Conservation (phyloP, 1,139 yeast species). For the Scheffersomyces stambukii region DNA sequence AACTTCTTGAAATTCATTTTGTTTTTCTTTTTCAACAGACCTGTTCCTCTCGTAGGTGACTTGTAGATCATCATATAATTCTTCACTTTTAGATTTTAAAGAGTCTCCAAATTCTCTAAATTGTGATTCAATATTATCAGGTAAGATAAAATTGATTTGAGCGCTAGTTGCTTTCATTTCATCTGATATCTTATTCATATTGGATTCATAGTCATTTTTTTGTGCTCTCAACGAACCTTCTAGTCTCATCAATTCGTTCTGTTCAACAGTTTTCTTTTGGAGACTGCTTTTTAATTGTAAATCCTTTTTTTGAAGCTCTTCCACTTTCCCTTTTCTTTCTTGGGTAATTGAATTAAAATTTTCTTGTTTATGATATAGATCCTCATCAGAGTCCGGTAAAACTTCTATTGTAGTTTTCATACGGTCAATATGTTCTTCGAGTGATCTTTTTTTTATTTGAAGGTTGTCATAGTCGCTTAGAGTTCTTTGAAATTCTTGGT, state of each 20-base stretch:
- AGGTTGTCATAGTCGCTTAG: conserved; percentile 61
- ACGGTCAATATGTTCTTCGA: conserved; percentile 48
- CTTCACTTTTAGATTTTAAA: conserved; percentile 1
- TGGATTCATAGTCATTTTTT: conserved; percentile 24
- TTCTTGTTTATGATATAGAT: conserved; percentile 43
- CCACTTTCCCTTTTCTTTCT: conserved; percentile 29
- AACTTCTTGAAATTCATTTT: conserved; percentile 11
- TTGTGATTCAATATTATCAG: conserved; percentile 16
- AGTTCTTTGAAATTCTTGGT: conserved; percentile 77
- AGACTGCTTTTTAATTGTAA: not conserved
- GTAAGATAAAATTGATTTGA: too few species aligned
- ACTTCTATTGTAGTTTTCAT: conserved; percentile 41
- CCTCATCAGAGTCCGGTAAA: conserved; percentile 47
- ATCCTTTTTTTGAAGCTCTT: conserved; percentile 15
- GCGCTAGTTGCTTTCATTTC: conserved; percentile 11
- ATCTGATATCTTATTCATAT: conserved; percentile 11
- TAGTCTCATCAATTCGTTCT: conserved; percentile 40
- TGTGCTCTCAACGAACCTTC: conserved; percentile 60
- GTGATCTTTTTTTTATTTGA: conserved; percentile 40
- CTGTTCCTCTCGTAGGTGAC: conserved; percentile 9
- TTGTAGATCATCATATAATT: conserved; percentile 8
- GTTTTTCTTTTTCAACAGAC: conserved; percentile 11
- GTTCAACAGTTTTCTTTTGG: conserved; percentile 21
- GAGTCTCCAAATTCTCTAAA: too few species aligned
- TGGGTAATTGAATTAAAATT: conserved; percentile 51